Evolutionary conservation across 495 filamentous ascomycete genomes (phyloP).

Genomic region (Pseudomonodictys pantanalensis): DNA sequence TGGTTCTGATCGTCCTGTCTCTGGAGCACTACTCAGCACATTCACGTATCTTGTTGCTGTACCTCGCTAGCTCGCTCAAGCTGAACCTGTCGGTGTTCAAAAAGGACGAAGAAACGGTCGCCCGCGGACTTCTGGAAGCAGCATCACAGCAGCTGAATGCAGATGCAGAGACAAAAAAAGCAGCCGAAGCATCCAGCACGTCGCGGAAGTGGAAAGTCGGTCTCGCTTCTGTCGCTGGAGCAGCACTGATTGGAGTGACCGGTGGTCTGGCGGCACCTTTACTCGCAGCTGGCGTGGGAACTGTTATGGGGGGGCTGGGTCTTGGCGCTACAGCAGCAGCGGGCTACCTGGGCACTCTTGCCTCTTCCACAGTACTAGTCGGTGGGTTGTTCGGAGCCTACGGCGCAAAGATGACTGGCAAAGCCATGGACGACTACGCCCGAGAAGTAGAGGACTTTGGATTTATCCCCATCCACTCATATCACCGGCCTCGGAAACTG

Average conservation of each 20-base stretch:
- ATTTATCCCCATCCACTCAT: conserved; percentile 68
- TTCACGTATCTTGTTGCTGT: conserved; percentile 41
- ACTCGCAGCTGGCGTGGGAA: conserved; percentile 76
- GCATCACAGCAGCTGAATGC: conserved; percentile 60
- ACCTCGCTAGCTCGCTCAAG: conserved; percentile 37
- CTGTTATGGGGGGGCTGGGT: conserved; percentile 75
- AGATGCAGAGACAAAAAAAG: conserved; percentile 64
- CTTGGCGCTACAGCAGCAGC: conserved; percentile 76
- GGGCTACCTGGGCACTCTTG: conserved; percentile 72
- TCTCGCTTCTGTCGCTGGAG: conserved; percentile 73
- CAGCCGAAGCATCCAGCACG: conserved; percentile 62
- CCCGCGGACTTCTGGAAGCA: conserved; percentile 68
- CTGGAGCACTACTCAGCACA: conserved; percentile 43
- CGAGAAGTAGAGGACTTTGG: conserved; percentile 86
- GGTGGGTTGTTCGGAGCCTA: conserved; percentile 88
- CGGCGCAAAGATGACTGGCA: conserved; percentile 76
- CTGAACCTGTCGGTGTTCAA: conserved; percentile 36
- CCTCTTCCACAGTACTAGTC: conserved; percentile 71
- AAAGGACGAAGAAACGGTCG: conserved; percentile 49
- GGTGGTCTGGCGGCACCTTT: conserved; percentile 79
- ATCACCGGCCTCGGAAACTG: conserved; percentile 39
- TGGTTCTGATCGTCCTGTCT: conserved; percentile 41
- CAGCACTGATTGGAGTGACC: conserved; percentile 75
- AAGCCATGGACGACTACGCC: conserved; percentile 84
- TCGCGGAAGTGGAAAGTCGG: conserved; percentile 77